phyloP scores from a whole-genome alignment of 148 eudicot genomes.

The Vaccinium macrocarpon region DNA sequence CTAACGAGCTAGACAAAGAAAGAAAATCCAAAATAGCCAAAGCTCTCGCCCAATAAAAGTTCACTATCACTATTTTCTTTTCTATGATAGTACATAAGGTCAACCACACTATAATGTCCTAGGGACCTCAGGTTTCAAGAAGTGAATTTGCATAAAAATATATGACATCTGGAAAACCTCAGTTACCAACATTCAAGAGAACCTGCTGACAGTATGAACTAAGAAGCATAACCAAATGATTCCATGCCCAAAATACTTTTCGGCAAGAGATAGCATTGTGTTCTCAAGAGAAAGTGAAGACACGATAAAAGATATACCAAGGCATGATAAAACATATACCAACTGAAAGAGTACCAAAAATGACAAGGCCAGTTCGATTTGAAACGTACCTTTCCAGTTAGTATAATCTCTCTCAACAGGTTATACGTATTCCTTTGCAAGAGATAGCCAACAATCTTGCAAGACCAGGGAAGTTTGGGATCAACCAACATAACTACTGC shows the following conservation, averaged over 20 bases:
- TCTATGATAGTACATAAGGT: not conserved
- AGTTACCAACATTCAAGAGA: not conserved
- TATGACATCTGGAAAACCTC: not conserved
- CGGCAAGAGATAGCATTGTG: not conserved
- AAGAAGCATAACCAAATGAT: not conserved
- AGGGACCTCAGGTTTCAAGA: not conserved
- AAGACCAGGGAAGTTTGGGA: slow-evolving; percentile 85
- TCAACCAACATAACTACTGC: slow-evolving; percentile 62
- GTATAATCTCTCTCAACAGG: slow-evolving; percentile 59
- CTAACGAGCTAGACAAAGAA: too few species aligned
- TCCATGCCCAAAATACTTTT: not conserved
- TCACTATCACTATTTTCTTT: too few species aligned
- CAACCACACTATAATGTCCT: not conserved
- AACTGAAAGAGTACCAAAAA: not conserved
- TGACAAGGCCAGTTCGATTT: not conserved
- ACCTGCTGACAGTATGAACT: not conserved
- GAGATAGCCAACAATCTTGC: slow-evolving; percentile 61
- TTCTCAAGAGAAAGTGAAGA: not conserved
- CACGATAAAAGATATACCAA: not conserved
- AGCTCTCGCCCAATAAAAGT: too few species aligned
- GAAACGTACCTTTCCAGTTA: slow-evolving; percentile 55
- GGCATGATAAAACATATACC: not conserved
- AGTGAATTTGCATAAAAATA: not conserved
- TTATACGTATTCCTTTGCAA: slow-evolving; percentile 47
- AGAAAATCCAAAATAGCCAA: too few species aligned